Evolutionary conservation across 495 filamentous ascomycete genomes (phyloP), one percentile per base, ranked within the genome.

Genomic region (Xylaria sp.): DNA sequence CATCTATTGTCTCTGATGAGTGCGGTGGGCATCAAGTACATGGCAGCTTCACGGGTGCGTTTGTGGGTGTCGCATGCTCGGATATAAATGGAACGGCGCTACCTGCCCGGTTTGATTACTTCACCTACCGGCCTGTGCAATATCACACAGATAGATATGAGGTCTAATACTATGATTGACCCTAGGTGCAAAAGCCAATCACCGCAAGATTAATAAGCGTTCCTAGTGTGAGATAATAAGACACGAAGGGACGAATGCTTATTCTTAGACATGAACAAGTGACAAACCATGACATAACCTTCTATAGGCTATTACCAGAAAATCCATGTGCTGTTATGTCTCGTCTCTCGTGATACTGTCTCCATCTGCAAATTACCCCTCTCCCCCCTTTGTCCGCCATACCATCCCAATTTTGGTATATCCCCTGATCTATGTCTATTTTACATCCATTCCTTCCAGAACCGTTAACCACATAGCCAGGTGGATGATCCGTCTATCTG

Each of bases 41-140:
- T 70, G 86, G 86, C 7, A 88, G 86, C 70, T 88, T 88, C 68
- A 88, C 86, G 29, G 86, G 86, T 0, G 85, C 86, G 21, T 88
- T 88, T 74, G 84, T 88, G 9, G 86, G 86, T 0, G 73, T 88
- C 58, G 86, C 86, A 15, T 84, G 82, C 29, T 86, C 83, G 14
- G 87, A 88, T 73, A n/a, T 86, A 43, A 87, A 88, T 71, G 86
- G 87, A 12, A 81, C 78, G 40, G 85, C 74, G 35, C 63, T 78
- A 67, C 71, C 74, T 66, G 86, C 87, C 3, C 79, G 64, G 55
- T 88, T 88, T 73, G 85, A 87, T 71, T 83, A 84, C 61, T 83
- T 88, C 40, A 58, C 78, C 14, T 88, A 88, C 72, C 77, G 77
- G n/a, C 87, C 86, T 7, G 82, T 80, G 40, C 69, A 81, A 24